These are phyloP conservation scores for Fusarium palustre DNA, from an alignment of 2,329 filamentous ascomycete genomes.

Conservation along the genomic window DNA sequence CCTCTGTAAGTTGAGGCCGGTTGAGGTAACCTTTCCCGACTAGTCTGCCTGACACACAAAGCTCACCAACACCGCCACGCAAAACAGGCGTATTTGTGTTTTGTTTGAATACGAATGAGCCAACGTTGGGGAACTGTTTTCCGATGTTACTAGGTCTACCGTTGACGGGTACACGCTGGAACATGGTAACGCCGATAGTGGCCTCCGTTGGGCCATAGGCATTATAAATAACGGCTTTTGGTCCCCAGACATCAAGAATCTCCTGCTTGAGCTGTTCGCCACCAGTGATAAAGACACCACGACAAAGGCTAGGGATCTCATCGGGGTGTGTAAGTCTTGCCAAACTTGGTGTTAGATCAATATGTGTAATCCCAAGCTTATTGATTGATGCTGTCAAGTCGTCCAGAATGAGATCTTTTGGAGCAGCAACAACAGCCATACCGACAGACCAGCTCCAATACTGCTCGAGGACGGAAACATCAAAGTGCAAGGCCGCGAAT, in stretches of 20 bases:
- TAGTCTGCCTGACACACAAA: slow-evolving; percentile 87
- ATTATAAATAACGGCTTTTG: slow-evolving; percentile 85
- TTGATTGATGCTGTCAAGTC: slow-evolving; percentile 81
- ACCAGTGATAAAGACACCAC: slow-evolving; percentile 92
- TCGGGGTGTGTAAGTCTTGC: slow-evolving; percentile 82
- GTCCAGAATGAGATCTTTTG: slow-evolving; percentile 85
- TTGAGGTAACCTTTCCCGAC: slow-evolving; percentile 93
- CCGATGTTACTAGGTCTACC: slow-evolving; percentile 92
- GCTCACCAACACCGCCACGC: slow-evolving; percentile 83
- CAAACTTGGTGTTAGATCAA: slow-evolving; percentile 90
- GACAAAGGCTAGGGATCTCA: slow-evolving; percentile 82
- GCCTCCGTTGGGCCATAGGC: slow-evolving; percentile 93
- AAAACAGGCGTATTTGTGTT: slow-evolving; percentile 78
- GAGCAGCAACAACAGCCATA: slow-evolving; percentile 84
- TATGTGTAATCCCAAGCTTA: slow-evolving; percentile 82
- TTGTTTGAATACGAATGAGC: slow-evolving; percentile 80
- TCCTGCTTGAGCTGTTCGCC: slow-evolving; percentile 90
- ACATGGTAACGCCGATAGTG: slow-evolving; percentile 93
- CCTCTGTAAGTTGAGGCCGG: slow-evolving; percentile 77
- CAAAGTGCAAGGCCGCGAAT: slow-evolving; percentile 94
- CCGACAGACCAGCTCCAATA: slow-evolving; percentile 97
- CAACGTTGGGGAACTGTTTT: slow-evolving; percentile 86
- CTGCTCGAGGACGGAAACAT: slow-evolving; percentile 92
- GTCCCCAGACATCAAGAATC: slow-evolving; percentile 87
- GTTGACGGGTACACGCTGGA: slow-evolving; percentile 79